A percentile compares a stretch with the other conserved stretches of the same genome.
Conservation (phyloP, 768 basidiomycete genomes). For the Tricholoma furcatifolium region DNA sequence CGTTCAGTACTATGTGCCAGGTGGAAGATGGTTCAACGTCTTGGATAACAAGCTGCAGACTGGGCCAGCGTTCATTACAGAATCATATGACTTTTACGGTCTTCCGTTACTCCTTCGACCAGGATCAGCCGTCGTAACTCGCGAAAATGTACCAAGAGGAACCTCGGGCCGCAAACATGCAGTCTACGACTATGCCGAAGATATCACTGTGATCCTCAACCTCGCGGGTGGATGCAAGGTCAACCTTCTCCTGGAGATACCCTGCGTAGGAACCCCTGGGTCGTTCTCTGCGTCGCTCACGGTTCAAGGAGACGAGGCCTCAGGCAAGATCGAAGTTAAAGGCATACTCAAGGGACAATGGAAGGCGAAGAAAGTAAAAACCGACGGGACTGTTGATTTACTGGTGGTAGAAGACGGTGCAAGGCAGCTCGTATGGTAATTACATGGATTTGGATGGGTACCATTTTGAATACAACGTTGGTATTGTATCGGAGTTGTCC, state of each 20-base stretch:
- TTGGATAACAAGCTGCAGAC: constrained; percentile 26
- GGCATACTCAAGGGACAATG: constrained; percentile 18
- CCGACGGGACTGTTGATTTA: background rate
- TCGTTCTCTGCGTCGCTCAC: constrained; percentile 13
- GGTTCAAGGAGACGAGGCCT: constrained; percentile 10
- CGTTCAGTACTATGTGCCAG: constrained; percentile 30
- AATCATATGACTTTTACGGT: constrained; percentile 26
- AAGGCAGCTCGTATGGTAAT: constrained; percentile 3
- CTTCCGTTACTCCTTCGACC: constrained; percentile 29
- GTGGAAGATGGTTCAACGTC: constrained; percentile 29
- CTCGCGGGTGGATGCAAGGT: background rate
- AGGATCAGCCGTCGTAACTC: constrained; percentile 24
- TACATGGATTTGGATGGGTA: background rate
- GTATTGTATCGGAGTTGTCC: too few relatives aligned
- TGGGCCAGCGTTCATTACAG: constrained; percentile 27
- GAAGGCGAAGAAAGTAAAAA: constrained; percentile 12
- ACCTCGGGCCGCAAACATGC: constrained; percentile 9
- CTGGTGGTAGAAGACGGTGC: background rate
- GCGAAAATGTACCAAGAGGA: constrained; percentile 14
- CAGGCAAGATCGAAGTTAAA: constrained; percentile 10
- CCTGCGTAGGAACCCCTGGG: constrained; percentile 16
- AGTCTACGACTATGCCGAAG: constrained; percentile 22
- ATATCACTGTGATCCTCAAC: constrained; percentile 20
- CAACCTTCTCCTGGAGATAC: constrained; percentile 16
- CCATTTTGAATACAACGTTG: background rate